phyloP scores from a whole-genome alignment of 78 protist genomes.

The Capsaspora owczarzaki region DNA sequence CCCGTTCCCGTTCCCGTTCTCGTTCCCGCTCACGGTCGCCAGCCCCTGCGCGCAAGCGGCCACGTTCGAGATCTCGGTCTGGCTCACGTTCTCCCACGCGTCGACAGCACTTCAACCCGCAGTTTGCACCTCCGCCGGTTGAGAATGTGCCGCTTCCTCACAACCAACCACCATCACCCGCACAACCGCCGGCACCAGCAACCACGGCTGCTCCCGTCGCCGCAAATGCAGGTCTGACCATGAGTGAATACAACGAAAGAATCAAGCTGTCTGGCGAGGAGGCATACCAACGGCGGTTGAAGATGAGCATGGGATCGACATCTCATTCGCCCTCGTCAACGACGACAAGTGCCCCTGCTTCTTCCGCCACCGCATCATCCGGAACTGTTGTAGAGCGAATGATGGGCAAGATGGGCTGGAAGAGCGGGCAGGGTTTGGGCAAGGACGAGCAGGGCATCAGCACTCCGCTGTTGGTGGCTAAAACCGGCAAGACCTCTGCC shows the following conservation, averaged over 20 bases:
- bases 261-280: no score
- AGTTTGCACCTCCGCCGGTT: no score
- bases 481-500: background rate
- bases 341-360: background rate
- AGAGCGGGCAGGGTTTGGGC: background rate
- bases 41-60: no score
- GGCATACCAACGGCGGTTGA: background rate
- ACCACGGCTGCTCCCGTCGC: background rate
- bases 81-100: no score
- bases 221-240: background rate
- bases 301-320: background rate
- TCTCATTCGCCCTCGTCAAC: background rate
- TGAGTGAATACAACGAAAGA: no score
- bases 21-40: no score
- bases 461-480: background rate
- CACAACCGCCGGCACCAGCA: background rate
- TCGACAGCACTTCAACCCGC: no score
- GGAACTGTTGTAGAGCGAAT: background rate
- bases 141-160: no score
- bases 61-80: no score
- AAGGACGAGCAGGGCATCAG: background rate
- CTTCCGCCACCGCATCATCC: background rate
- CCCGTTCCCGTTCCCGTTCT: no score
- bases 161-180: no score
- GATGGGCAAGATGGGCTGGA: constrained; percentile 5